phyloP scores from a whole-genome alignment of 225 moss, liverwort and hornwort species.

The Bryum argenteum region DNA sequence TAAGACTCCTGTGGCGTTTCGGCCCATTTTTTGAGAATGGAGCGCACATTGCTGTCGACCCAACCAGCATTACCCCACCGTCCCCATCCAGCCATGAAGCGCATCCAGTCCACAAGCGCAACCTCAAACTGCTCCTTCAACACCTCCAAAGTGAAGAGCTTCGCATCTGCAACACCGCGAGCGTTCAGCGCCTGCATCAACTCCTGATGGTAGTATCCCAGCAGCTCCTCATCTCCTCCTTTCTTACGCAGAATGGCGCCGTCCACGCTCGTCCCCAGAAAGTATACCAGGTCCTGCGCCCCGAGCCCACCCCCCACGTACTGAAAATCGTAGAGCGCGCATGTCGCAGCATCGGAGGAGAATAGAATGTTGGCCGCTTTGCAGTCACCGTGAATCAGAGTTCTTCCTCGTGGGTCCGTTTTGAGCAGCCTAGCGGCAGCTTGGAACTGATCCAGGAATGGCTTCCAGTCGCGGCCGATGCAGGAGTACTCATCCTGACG shows the following conservation, averaged over 20 bases:
- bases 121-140: conserved; percentile 52
- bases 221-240: conserved; percentile 42
- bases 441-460: conserved; percentile 35
- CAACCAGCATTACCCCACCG: conserved; percentile 55
- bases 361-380: conserved; percentile 59
- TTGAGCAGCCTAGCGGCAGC: conserved; percentile 50
- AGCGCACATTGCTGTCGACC: conserved; percentile 48
- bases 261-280: conserved; percentile 52
- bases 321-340: conserved; percentile 59
- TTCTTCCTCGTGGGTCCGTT: conserved; percentile 39
- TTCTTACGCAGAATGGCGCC: conserved; percentile 48
- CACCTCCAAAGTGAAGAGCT: conserved; percentile 30
- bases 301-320: conserved; percentile 56
- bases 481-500: conserved; percentile 49
- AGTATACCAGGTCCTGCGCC: conserved; percentile 57
- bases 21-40: conserved; percentile 39
- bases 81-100: conserved; percentile 65
- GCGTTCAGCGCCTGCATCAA: conserved; percentile 34
- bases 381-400: conserved; percentile 58
- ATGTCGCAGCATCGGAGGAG: conserved; percentile 34
- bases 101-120: conserved; percentile 59
- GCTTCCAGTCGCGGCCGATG: conserved; percentile 50
- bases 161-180: conserved; percentile 23
- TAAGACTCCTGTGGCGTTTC: conserved; percentile 6
- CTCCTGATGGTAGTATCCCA: conserved; percentile 37